Conservation (phyloP, 1,284 basidiomycete species). For the Sphaerobolus stellatus region DNA sequence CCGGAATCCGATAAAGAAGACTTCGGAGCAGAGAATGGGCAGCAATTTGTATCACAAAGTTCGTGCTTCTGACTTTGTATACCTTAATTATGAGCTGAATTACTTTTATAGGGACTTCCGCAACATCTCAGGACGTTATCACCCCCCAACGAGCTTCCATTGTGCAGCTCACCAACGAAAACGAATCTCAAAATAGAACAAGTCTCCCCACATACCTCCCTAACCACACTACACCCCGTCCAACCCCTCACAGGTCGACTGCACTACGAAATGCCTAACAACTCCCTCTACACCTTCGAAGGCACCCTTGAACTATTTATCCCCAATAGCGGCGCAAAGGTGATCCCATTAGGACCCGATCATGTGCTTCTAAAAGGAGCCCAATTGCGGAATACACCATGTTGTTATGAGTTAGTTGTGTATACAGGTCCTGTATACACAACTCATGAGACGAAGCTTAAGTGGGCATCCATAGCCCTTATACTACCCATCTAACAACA, state of each 20-base stretch:
- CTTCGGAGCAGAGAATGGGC: too few species aligned
- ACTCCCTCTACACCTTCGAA: slow-evolving; percentile 96
- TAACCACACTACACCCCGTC: slow-evolving; percentile 79
- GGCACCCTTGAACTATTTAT: slow-evolving; percentile 43
- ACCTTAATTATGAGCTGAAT: too few species aligned
- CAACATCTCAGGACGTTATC: too few species aligned
- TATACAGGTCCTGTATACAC: too few species aligned
- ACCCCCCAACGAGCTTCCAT: too few species aligned
- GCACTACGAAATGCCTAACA: slow-evolving; percentile 91
- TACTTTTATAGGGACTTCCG: too few species aligned
- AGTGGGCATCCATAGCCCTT: slow-evolving; percentile 56
- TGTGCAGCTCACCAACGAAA: too few species aligned
- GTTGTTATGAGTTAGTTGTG: slow-evolving; percentile 92
- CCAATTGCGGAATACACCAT: slow-evolving; percentile 94
- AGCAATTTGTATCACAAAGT: too few species aligned
- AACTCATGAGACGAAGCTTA: slow-evolving; percentile 97
- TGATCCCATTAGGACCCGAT: slow-evolving; percentile 89
- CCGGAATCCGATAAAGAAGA: too few species aligned
- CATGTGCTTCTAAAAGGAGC: slow-evolving; percentile 94
- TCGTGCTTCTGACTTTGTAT: too few species aligned
- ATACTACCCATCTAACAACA: neutral
- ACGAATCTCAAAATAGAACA: slow-evolving; percentile 99
- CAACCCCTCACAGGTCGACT: slow-evolving; percentile 78
- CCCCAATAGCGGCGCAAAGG: slow-evolving; percentile 5
- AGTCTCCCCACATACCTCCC: slow-evolving; percentile 78